Base-by-base conservation (phyloP, 345 rosid species). In the Aethionema arabicum region DNA sequence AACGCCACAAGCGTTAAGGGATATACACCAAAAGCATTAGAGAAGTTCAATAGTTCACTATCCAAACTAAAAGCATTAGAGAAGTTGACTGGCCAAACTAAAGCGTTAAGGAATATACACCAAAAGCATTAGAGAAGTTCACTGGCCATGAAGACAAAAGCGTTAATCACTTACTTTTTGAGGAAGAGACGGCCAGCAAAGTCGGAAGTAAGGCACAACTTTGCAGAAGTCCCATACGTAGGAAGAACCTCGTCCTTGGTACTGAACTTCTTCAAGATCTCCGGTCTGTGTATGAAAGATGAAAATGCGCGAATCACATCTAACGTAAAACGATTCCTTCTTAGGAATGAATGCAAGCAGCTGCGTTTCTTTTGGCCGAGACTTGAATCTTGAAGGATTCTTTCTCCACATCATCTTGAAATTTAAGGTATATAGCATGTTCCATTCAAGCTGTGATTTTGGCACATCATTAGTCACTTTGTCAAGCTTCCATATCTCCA, bases 401-500 rank as follows among this genome's bases (percentile, higher is more conserved):
- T 21, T 75, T 75, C 11, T 85, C 87, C 87, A 82, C 76, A 79
- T 67, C 12, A 21, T 54, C 74, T 74, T 80, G 75, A 82, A 85
- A 50, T 46, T 80, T 72, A 79, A 16, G 63, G 59, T 77, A 59
- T 58, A 66, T 38, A 69, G 77, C 74, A 74, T 30, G 33, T 32
- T 77, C 87, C 91, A 85, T 5, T 46, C 5, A 49, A 21, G 15
- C 45, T 32, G 32, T 9, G 67, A 27, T 46, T 50, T 7, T 43
- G 32, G 44, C 47, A 37, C 50, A 51, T 8, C 57, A 7, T 55
- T 9, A 46, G 55, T 78, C 12, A 52, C 56, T 43, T 70, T 75
- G 37, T 70, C 67, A 43, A 82, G 84, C 67, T 78, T 78, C 85
- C 85, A 85, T 65, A 85, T 74, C 76, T 82, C 77, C 77, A 79